A percentile compares a stretch with the other conserved stretches of the same genome.
These are phyloP conservation scores for Amylocarpus encephaloides DNA, from an alignment of 2,329 filamentous ascomycete species.

Conservation along the genomic window DNA sequence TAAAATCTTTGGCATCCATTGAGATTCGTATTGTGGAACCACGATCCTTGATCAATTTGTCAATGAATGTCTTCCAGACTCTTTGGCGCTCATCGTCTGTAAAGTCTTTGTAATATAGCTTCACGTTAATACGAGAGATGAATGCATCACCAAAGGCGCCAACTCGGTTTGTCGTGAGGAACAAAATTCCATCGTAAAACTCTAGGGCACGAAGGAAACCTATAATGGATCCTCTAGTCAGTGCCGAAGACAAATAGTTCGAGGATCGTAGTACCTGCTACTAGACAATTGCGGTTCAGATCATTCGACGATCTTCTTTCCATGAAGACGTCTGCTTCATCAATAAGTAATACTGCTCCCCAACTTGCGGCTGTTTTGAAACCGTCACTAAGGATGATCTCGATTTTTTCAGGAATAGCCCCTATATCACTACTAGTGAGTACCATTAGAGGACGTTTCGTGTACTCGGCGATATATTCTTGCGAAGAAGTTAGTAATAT, in stretches of 20 bases:
- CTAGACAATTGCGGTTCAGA: constrained; percentile 30
- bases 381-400: constrained; percentile 38
- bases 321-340: constrained; percentile 46
- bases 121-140: constrained; percentile 29
- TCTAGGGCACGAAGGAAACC: constrained; percentile 35
- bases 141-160: constrained; percentile 34
- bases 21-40: neutral
- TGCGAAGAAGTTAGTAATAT: neutral
- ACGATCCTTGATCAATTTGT: neutral
- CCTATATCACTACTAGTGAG: constrained; percentile 43
- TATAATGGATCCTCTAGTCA: neutral
- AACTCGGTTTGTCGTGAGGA: constrained; percentile 37
- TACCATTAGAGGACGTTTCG: constrained; percentile 11
- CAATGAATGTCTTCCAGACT: neutral
- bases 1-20: neutral
- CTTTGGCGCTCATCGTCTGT: neutral
- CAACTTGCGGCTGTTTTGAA: constrained; percentile 44
- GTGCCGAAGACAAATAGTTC: neutral
- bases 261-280: too few species aligned
- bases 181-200: constrained; percentile 37
- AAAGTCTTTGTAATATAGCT: neutral
- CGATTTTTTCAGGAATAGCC: constrained; percentile 36
- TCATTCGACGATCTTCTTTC: constrained; percentile 28
- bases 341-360: constrained; percentile 44
- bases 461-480: constrained; percentile 28